Evolutionary conservation across 306 rosid species (phyloP).

Genomic region (Dicorynia guianensis): DNA sequence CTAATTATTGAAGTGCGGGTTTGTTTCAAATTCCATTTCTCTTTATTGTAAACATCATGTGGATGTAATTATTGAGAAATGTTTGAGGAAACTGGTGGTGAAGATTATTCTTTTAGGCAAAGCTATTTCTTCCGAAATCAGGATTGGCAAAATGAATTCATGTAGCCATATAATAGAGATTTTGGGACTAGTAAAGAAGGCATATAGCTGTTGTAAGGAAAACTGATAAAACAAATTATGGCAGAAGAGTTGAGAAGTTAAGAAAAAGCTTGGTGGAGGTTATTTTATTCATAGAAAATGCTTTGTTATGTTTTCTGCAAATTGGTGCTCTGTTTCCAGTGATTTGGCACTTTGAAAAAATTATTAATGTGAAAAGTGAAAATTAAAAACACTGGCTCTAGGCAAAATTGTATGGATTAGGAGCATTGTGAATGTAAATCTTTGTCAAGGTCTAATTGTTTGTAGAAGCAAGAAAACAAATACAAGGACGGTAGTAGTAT

Average conservation of each 20-base stretch:
- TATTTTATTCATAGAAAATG: neutral
- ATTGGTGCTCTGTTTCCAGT: slow-evolving; percentile 7
- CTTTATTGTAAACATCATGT: neutral
- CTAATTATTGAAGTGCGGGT: neutral
- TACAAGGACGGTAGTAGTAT: neutral
- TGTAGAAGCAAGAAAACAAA: neutral
- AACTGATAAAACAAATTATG: slow-evolving; percentile 5
- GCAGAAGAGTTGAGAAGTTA: neutral
- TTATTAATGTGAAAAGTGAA: neutral
- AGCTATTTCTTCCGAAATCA: neutral
- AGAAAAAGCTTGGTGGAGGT: neutral
- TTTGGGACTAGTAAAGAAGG: neutral
- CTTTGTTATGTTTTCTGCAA: neutral
- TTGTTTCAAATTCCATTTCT: neutral
- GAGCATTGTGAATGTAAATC: neutral
- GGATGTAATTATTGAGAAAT: slow-evolving; percentile 9
- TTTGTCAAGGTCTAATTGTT: neutral
- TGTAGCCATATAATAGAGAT: neutral
- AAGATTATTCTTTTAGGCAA: neutral
- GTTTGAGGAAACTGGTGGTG: neutral
- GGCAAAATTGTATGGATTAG: neutral
- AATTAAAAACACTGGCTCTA: neutral
- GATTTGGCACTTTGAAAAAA: neutral
- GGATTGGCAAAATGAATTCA: slow-evolving; percentile 2
- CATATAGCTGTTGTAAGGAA: neutral